Conservation (phyloP, 176 grass and related monocot species). For the Carex parvula region DNA sequence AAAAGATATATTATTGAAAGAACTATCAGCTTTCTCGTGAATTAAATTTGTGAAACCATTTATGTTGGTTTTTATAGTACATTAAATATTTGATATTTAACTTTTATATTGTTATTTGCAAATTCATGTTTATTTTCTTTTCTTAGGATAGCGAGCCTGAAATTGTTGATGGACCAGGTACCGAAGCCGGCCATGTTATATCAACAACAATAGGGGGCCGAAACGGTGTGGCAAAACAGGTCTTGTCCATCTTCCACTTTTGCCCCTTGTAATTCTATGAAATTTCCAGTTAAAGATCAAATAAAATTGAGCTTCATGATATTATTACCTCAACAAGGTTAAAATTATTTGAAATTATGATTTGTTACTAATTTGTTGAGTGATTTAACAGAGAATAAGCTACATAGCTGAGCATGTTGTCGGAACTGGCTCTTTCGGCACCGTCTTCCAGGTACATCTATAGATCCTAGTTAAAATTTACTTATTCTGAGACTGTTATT, state of each 20-base stretch:
- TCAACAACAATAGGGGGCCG: slow-evolving; percentile 49
- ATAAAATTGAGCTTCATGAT: neutral
- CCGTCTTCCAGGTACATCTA: slow-evolving; percentile 77
- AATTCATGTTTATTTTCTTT: slow-evolving; percentile 14
- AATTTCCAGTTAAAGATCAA: neutral
- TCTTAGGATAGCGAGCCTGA: slow-evolving; percentile 60
- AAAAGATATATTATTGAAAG: neutral
- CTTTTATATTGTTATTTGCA: neutral
- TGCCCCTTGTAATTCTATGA: neutral
- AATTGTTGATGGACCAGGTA: slow-evolving; percentile 41
- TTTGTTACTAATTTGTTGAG: slow-evolving; percentile 1
- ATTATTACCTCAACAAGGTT: neutral
- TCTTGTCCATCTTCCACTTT: slow-evolving; percentile 22
- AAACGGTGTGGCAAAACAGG: slow-evolving; percentile 84
- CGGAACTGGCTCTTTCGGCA: slow-evolving; percentile 93
- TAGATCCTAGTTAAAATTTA: slow-evolving; percentile 6
- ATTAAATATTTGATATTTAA: neutral
- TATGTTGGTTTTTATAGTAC: slow-evolving; percentile 18
- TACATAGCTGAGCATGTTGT: slow-evolving; percentile 94
- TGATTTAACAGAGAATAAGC: slow-evolving; percentile 57
- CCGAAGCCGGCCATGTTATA: slow-evolving; percentile 64
- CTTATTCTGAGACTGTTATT: neutral
- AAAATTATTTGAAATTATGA: neutral
- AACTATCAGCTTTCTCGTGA: too few species aligned
- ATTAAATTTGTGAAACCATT: neutral